Conservation (phyloP, 768 basidiomycete species). For the Glaciozyma antarctica region DNA sequence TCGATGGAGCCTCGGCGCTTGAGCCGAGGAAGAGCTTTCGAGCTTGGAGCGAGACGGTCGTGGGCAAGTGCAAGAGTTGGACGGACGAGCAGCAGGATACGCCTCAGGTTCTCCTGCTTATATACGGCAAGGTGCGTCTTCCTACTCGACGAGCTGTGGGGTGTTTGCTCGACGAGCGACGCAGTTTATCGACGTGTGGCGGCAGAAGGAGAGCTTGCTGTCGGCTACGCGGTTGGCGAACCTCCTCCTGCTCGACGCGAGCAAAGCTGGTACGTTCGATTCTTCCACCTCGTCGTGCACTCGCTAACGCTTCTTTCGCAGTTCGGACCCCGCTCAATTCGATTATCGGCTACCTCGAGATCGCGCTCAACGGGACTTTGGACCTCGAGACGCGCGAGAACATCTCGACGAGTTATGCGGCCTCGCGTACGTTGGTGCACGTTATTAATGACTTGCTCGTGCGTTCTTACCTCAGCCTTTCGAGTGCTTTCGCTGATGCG, state of each 20-base stretch:
- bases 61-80: constrained; percentile 61
- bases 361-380: constrained; percentile 65
- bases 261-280: constrained; percentile 50
- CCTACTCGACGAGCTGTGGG: background rate
- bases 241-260: constrained; percentile 65
- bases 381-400: constrained; percentile 66
- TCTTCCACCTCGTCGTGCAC: background rate
- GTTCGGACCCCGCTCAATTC: constrained; percentile 69
- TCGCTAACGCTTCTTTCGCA: background rate
- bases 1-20: constrained; percentile 37
- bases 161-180: background rate
- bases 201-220: constrained; percentile 65
- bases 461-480: background rate
- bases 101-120: constrained; percentile 59
- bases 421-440: constrained; percentile 68
- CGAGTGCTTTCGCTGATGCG: background rate
- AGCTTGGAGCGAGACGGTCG: constrained; percentile 64
- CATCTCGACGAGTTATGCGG: constrained; percentile 53
- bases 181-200: constrained; percentile 50
- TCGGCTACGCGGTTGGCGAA: constrained; percentile 64
- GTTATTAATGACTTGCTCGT: constrained; percentile 73
- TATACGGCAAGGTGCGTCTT: constrained; percentile 66
- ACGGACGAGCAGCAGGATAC: constrained; percentile 73
- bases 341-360: constrained; percentile 73
- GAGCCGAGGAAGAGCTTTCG: constrained; percentile 71